Base-by-base conservation (phyloP, 2,329 filamentous ascomycete species). In the Drechmeria coniospora region DNA sequence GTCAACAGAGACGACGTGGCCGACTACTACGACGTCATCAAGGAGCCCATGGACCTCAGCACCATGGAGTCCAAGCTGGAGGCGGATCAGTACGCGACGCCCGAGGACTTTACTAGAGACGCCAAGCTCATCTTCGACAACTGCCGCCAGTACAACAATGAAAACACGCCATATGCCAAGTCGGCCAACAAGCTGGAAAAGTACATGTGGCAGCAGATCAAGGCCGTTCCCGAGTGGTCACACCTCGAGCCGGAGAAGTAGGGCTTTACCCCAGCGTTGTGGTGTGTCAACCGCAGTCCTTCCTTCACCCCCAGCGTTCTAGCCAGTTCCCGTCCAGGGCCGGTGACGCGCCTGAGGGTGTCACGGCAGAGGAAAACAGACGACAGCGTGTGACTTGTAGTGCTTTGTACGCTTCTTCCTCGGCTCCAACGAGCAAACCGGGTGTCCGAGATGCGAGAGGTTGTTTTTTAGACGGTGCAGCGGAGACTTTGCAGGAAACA, bases 11-110 rank as follows among this genome's bases (percentile, higher is more conserved):
- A 98, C 44, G 90, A 95, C 40, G 90, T 98, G 0, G 75, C 83
- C n/a, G 90, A 98, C 51, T 98, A 98, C 57, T 95, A 95, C 60
- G 83, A 93, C 33, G 86, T 95, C 35, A 98, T 98, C 61, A 86
- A 86, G 48, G 80, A 93, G 51, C 90, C 90, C 20, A 98, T 98
- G 90, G 90, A 94, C 48, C 63, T 94, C 26, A 77, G 72, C 26
- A 94, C 86, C 13, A 95, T 98, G 87, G 90, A 95, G 54, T 74
- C 73, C 41, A 92, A 92, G 54, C 77, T 94, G 37, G 86, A 95
- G 46, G 82, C 83, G 21, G 90, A 95, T 54, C 71, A 87, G 45
- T 98, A 98, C 48, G 70, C 74, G 11, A 84, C 74, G 0, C 87
- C 90, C 0, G 84, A 95, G 47, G 90, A 95, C 43, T 94, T 98